Evolutionary conservation across 257 asterid species (phyloP), one percentile per base, ranked within the genome.

Genomic region (Sherardia arvensis): DNA sequence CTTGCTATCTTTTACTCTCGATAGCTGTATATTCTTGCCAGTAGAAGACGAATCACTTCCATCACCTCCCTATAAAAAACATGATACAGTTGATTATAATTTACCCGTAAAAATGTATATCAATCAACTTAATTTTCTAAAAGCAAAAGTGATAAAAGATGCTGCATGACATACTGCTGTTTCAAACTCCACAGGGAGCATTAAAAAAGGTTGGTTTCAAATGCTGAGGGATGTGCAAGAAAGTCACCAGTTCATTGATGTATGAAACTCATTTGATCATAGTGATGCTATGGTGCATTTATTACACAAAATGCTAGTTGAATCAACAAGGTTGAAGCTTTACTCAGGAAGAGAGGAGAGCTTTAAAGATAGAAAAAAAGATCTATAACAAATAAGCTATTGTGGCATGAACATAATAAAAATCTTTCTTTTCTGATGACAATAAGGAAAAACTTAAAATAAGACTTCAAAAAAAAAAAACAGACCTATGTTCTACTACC

Each of bases 11-110:
- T 69, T 64, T 62, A 65, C 85, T 51, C 63, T 61, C 56, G 80
- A 11, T 61, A n/a, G 53, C 61, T 51, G 63, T 48, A 57, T 69
- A 67, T 78, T 86, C 49, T 77, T 72, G 49, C 61, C 74, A 58
- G 80, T 62, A 64, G 86, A 48, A 56, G 77, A 59, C 65, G 87
- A 74, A 47, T 70, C 79, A 73, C 75, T 56, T 59, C 61, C 85
- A 68, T 59, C 77, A 71, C 77, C 85, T 62, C 77, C 92, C 98
- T 91, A 58, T n/a, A 64, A 26, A 53, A 36, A 34, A 65, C 27
- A 51, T 29, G 59, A 49, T 61, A 55, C 36, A 36, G 30, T 32
- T 22, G 9, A 11, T 20, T 18, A 7, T 9, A 27, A 33, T 5
- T 4, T 4, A 11, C 12, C 33, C 11, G 7, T 7, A 33, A 53